A percentile compares a stretch with the other conserved stretches of the same genome.
phyloP scores from a whole-genome alignment of 345 rosid species.

The Cardiospermum halicacabum region DNA sequence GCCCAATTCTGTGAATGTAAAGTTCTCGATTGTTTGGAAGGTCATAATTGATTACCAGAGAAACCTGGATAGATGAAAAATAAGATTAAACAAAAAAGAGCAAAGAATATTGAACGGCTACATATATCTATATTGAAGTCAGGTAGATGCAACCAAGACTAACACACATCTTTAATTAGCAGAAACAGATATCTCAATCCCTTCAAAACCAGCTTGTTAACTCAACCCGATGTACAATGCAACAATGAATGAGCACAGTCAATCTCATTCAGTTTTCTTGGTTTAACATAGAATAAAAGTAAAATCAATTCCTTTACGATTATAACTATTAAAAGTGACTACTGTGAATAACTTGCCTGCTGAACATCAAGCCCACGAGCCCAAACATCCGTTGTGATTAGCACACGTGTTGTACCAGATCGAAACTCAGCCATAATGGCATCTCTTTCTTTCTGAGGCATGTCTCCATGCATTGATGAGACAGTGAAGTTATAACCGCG shows the following conservation, averaged over 20 bases:
- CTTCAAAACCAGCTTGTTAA: too few relatives aligned
- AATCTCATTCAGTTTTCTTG: not conserved
- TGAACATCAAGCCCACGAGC: slow-evolving; percentile 98
- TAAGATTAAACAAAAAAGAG: not conserved
- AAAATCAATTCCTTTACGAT: not conserved
- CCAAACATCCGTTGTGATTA: slow-evolving; percentile 98
- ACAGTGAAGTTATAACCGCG: slow-evolving; percentile 85
- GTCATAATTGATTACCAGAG: slow-evolving; percentile 92
- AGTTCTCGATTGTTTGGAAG: slow-evolving; percentile 98
- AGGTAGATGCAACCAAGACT: not conserved
- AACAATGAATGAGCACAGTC: too few relatives aligned
- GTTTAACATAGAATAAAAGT: not conserved
- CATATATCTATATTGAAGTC: too few relatives aligned
- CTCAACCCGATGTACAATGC: too few relatives aligned
- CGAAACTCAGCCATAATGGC: slow-evolving; percentile 84
- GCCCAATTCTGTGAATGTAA: slow-evolving; percentile 94
- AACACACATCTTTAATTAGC: not conserved
- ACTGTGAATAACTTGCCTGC: slow-evolving; percentile 50
- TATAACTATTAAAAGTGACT: not conserved
- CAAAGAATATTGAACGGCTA: too few relatives aligned
- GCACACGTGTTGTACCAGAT: slow-evolving; percentile 77
- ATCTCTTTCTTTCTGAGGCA: slow-evolving; percentile 99
- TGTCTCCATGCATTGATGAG: slow-evolving; percentile 98
- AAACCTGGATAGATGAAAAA: slow-evolving; percentile 55
- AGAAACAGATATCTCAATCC: not conserved